Percentiles rank a stretch among this genome's conserved stretches.
Evolutionary conservation across 2,329 filamentous ascomycete genomes (phyloP).

Genomic region (Aquanectria penicillioides): DNA sequence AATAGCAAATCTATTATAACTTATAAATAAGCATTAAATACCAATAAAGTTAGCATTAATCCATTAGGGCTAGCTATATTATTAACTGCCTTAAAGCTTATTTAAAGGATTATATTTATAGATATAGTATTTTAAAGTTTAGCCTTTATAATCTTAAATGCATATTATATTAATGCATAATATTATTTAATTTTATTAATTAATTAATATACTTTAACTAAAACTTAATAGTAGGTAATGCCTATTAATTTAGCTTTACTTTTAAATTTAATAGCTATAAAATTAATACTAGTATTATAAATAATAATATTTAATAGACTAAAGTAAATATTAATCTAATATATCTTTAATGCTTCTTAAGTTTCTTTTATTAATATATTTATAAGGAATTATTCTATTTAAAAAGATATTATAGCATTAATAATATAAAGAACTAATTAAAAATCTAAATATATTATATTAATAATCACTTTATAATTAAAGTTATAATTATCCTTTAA

Average conservation of each 20-base stretch:
- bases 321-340: neutral
- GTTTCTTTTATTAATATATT: neutral
- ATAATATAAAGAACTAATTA: neutral
- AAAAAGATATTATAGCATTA: neutral
- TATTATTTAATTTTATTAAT: neutral
- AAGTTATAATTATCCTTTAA: neutral
- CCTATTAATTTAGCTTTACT: neutral
- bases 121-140: neutral
- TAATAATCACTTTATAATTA: neutral
- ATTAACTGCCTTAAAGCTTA: neutral
- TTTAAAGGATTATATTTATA: neutral
- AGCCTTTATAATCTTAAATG: neutral
- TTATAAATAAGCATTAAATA: neutral
- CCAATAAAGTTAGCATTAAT: neutral
- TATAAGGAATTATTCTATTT: neutral
- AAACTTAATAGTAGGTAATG: neutral
- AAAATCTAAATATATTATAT: neutral
- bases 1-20: neutral
- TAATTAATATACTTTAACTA: neutral
- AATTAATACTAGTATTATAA: neutral
- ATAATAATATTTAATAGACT: neutral
- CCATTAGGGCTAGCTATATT: neutral
- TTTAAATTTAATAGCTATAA: neutral
- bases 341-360: neutral
- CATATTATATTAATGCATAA: neutral